Conservation (phyloP, 768 basidiomycete genomes). For the Thelephora ganbajun region DNA sequence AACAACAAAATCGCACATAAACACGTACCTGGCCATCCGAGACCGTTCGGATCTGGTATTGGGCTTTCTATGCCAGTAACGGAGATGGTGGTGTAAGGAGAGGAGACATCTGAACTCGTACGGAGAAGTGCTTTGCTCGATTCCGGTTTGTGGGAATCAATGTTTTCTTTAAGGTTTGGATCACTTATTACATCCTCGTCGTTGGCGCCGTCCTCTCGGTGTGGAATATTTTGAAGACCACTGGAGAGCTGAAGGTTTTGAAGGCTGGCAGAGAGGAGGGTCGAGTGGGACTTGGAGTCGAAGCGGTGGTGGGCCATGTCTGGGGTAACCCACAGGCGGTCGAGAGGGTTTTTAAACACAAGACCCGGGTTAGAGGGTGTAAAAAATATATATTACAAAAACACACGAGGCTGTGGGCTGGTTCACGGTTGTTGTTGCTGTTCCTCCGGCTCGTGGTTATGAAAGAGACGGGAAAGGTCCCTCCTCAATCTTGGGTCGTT, state of each 20-base stretch:
- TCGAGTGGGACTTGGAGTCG: conserved; percentile 20
- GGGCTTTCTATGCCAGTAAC: conserved; percentile 18
- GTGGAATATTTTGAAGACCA: conserved; percentile 2
- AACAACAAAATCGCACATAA: conserved; percentile 1
- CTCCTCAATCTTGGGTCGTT: background rate
- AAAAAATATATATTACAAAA: conserved; percentile 1
- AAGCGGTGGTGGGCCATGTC: conserved; percentile 13
- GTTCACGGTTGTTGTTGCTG: background rate
- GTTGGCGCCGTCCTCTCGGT: too few species aligned
- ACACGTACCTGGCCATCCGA: conserved; percentile 82
- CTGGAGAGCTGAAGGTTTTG: conserved; percentile 27
- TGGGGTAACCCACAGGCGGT: background rate
- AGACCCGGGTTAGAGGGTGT: too few species aligned
- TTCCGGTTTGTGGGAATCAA: too few species aligned
- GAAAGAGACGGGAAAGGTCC: background rate
- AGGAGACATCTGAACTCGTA: conserved; percentile 48
- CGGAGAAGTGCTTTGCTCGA: conserved; percentile 30
- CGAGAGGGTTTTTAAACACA: background rate
- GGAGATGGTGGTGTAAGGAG: conserved; percentile 32
- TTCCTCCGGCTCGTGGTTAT: too few species aligned
- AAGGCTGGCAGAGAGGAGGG: conserved; percentile 31
- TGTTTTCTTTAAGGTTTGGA: too few species aligned
- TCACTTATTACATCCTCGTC: too few species aligned
- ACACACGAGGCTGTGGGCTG: background rate
- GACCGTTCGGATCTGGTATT: conserved; percentile 47